These are phyloP conservation scores for Dactylella cylindrospora DNA, from an alignment of 2,329 filamentous ascomycete genomes.

Conservation along the genomic window DNA sequence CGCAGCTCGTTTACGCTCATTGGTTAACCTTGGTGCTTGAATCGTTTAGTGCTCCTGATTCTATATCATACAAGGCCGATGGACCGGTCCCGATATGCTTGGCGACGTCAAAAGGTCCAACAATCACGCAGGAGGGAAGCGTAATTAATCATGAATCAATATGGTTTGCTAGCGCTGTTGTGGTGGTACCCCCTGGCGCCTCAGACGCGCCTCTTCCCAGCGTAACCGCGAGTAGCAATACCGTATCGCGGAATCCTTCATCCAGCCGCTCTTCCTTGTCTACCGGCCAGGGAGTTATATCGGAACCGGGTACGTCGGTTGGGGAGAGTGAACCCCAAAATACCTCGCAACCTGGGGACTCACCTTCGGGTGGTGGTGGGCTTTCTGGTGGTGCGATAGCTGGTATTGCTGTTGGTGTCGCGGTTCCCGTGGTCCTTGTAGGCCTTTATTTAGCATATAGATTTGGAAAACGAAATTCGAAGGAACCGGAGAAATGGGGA, in stretches of 20 bases:
- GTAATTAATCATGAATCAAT: constrained; percentile 27
- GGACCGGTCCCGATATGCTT: constrained; percentile 21
- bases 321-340: too few species aligned
- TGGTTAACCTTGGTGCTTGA: background rate
- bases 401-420: constrained; percentile 17
- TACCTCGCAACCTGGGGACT: background rate
- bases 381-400: constrained; percentile 27
- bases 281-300: background rate
- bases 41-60: constrained; percentile 11
- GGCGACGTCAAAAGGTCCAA: constrained; percentile 24
- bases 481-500: background rate
- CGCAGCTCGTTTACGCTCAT: background rate
- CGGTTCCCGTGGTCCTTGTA: constrained; percentile 10
- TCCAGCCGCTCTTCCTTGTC: background rate
- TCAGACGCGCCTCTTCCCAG: constrained; percentile 3
- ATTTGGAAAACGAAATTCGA: constrained; percentile 9
- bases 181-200: constrained; percentile 2
- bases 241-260: too few species aligned
- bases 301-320: too few species aligned
- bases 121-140: constrained; percentile 9
- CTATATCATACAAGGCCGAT: constrained; percentile 21
- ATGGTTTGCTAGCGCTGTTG: constrained; percentile 29
- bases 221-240: background rate
- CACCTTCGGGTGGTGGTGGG: background rate
- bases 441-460: constrained; percentile 20